Evolutionary conservation across 2,329 filamentous ascomycete genomes (phyloP).

Genomic region (Colletotrichum viniferum): DNA sequence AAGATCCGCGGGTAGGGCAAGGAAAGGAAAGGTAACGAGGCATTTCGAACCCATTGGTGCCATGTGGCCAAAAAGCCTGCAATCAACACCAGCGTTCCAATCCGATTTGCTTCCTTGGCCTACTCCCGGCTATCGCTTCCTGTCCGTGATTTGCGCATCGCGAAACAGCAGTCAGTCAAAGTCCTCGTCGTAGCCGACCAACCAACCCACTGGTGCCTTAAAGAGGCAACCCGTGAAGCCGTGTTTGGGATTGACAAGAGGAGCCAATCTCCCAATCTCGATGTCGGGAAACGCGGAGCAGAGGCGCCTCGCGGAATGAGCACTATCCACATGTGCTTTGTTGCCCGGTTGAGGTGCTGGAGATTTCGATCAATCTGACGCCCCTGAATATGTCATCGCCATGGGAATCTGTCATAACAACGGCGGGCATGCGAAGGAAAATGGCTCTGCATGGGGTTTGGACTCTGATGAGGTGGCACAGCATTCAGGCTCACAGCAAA

Average conservation of each 20-base stretch:
- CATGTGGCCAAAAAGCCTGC: conserved; percentile 8
- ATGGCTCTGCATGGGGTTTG: not conserved
- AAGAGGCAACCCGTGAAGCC: not conserved
- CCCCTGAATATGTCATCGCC: conserved; percentile 11
- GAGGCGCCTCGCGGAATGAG: conserved; percentile 9
- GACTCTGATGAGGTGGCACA: not conserved
- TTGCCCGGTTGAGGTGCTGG: conserved; percentile 14
- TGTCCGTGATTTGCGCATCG: not conserved
- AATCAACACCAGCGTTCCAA: not conserved
- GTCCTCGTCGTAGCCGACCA: not conserved
- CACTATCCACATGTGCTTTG: conserved; percentile 6
- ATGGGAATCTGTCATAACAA: not conserved
- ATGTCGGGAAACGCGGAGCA: conserved; percentile 4
- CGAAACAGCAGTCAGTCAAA: not conserved
- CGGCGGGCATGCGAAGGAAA: not conserved
- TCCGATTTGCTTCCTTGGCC: not conserved
- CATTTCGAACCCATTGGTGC: not conserved
- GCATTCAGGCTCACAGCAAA: not conserved
- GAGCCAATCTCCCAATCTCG: conserved; percentile 14
- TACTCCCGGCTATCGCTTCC: not conserved
- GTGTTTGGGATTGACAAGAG: conserved; percentile 8
- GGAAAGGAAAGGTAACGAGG: not conserved
- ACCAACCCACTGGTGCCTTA: not conserved
- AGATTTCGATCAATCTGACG: conserved; percentile 1
- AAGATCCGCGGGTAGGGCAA: conserved; percentile 1